Conservation (phyloP, 2,329 filamentous ascomycete genomes). For the Stromatinia cepivora region DNA sequence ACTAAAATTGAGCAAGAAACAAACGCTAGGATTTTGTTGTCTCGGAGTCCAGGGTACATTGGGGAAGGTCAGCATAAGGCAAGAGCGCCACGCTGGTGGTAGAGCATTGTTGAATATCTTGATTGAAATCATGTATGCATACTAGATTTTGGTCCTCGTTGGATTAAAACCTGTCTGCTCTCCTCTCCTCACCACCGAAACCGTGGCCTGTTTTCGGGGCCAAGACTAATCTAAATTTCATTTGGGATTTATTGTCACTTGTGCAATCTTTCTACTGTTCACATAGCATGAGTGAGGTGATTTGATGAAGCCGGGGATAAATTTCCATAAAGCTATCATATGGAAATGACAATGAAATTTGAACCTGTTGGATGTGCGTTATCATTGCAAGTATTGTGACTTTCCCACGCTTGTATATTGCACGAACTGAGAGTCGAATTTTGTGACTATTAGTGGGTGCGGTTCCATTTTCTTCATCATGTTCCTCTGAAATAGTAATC, state of each 20-base stretch:
- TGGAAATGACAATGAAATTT: not conserved
- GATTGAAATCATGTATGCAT: not conserved
- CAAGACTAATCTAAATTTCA: not conserved
- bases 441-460: not conserved
- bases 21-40: conserved; percentile 17
- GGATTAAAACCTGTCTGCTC: no score
- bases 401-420: not conserved
- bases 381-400: not conserved
- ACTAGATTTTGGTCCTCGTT: not conserved
- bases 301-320: not conserved
- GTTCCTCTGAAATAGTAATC: not conserved
- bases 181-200: no score
- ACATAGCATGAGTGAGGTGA: not conserved
- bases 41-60: conserved; percentile 17
- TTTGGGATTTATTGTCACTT: no score
- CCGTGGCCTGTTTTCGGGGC: no score
- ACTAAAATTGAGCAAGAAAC: conserved; percentile 19
- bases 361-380: not conserved
- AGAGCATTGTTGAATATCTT: not conserved
- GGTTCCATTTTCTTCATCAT: not conserved
- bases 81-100: conserved; percentile 10
- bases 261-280: not conserved
- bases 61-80: conserved; percentile 22
- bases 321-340: not conserved
- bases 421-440: no score